Evolutionary conservation across 805 yeast genomes (phyloP).

Genomic region (Candida pseudofarinosa): DNA sequence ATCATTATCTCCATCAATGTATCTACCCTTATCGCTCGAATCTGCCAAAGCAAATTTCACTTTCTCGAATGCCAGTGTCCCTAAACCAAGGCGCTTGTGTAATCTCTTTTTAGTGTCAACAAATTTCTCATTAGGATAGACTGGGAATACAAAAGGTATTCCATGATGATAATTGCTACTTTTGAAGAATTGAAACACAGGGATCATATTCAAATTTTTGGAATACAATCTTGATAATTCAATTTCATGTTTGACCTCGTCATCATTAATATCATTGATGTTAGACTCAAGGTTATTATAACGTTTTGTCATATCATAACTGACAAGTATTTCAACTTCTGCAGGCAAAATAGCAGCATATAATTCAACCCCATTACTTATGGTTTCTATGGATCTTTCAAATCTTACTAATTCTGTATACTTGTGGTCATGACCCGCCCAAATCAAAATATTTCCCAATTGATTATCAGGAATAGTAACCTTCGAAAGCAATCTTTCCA

Average conservation of each 20-base stretch:
- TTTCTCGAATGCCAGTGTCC: slow-evolving; percentile 75
- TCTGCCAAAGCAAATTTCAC: slow-evolving; percentile 61
- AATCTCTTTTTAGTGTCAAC: slow-evolving; percentile 62
- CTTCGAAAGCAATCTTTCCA: slow-evolving; percentile 54
- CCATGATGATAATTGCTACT: slow-evolving; percentile 68
- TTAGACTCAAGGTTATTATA: slow-evolving; percentile 16
- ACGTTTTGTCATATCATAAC: slow-evolving; percentile 31
- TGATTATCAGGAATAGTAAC: slow-evolving; percentile 48
- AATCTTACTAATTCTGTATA: slow-evolving; percentile 36
- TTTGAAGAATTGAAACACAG: slow-evolving; percentile 75
- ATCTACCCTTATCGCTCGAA: slow-evolving; percentile 34
- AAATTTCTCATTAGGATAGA: slow-evolving; percentile 64
- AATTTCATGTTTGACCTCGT: slow-evolving; percentile 20
- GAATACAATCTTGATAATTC: slow-evolving; percentile 18
- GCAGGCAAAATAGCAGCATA: slow-evolving; percentile 42
- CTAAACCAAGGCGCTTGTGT: slow-evolving; percentile 66
- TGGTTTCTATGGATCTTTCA: slow-evolving; percentile 29
- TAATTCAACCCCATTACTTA: slow-evolving; percentile 32
- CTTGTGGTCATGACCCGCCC: slow-evolving; percentile 48
- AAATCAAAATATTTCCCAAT: slow-evolving; percentile 46
- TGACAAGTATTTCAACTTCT: slow-evolving; percentile 35
- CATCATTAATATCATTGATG: slow-evolving; percentile 22
- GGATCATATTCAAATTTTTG: slow-evolving; percentile 43
- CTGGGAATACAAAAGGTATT: slow-evolving; percentile 76
- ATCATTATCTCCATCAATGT: slow-evolving; percentile 49